Percentiles rank a stretch among this genome's conserved stretches.
These are phyloP conservation scores for Nidularia pulvinata DNA, from an alignment of 768 basidiomycete species.

Conservation along the genomic window DNA sequence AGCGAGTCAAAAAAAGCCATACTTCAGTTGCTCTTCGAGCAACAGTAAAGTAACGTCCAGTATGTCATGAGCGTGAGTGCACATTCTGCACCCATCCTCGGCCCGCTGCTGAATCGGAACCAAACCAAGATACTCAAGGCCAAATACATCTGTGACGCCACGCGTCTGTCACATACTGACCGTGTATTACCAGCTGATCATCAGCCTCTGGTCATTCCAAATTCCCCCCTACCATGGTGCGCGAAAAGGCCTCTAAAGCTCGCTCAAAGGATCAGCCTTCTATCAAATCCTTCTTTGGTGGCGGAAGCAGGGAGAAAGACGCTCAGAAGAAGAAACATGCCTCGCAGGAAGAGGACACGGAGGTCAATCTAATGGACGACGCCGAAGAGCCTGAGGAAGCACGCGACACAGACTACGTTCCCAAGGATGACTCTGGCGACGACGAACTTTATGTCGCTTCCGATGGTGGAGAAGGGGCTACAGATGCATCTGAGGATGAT, in stretches of 20 bases:
- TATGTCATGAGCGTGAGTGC: no score
- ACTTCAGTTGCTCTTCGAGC: not conserved
- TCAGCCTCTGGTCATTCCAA: no score
- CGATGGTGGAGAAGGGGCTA: conserved; percentile 20
- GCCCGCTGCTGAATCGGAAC: no score
- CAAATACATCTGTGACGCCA: not conserved
- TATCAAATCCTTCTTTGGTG: conserved; percentile 54
- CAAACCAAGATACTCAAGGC: no score
- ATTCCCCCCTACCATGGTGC: conserved; percentile 49
- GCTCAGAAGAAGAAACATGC: conserved; percentile 28
- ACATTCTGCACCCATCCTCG: no score
- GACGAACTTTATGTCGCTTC: conserved; percentile 18
- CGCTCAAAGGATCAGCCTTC: conserved; percentile 47
- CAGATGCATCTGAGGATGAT: not conserved
- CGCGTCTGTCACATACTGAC: not conserved
- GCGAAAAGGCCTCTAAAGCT: conserved; percentile 34
- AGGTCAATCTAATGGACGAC: conserved; percentile 32
- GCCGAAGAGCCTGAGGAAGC: conserved; percentile 11
- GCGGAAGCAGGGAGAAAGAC: no score
- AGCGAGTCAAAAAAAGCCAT: conserved; percentile 5
- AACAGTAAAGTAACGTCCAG: no score
- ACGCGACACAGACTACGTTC: not conserved
- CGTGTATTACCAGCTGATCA: not conserved
- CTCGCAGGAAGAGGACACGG: conserved; percentile 22
- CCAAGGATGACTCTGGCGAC: conserved; percentile 1